A percentile compares a stretch with the other conserved stretches of the same genome.
These are phyloP conservation scores for Calvatia gigantea DNA, from an alignment of 768 basidiomycete genomes.

Conservation along the genomic window DNA sequence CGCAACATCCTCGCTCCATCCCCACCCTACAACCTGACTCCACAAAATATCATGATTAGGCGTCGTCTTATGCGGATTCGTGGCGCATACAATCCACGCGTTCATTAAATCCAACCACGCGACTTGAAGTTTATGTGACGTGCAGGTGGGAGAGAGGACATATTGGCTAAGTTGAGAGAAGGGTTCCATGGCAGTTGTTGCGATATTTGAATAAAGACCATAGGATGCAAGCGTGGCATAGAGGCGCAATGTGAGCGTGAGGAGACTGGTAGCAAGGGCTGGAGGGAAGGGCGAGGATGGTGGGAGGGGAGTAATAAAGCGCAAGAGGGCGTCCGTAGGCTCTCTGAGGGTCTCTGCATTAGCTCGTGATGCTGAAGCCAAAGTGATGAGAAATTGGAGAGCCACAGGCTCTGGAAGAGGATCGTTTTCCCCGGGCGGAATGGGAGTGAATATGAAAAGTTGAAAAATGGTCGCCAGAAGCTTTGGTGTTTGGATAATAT, in stretches of 20 bases:
- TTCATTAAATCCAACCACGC: conserved; percentile 62
- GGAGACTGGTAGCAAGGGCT: conserved; percentile 44
- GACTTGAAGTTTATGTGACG: conserved; percentile 31
- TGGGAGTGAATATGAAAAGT: conserved; percentile 54
- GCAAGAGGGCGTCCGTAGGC: conserved; percentile 62
- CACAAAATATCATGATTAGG: conserved; percentile 87
- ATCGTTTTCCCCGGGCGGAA: conserved; percentile 34
- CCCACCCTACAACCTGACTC: conserved; percentile 82
- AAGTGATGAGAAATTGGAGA: conserved; percentile 50
- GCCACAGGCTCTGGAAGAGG: conserved; percentile 44
- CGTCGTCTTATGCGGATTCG: conserved; percentile 87
- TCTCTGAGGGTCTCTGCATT: conserved; percentile 58
- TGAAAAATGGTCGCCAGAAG: conserved; percentile 51
- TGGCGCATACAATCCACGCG: conserved; percentile 77
- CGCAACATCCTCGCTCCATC: conserved; percentile 63
- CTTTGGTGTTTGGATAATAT: conserved; percentile 47
- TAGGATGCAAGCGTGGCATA: conserved; percentile 71
- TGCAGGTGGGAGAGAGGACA: conserved; percentile 34
- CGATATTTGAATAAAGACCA: conserved; percentile 70
- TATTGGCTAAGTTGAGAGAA: conserved; percentile 49
- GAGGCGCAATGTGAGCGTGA: conserved; percentile 55
- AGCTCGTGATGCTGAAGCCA: conserved; percentile 63
- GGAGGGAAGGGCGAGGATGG: conserved; percentile 35
- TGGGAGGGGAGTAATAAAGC: conserved; percentile 64
- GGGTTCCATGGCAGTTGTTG: conserved; percentile 59